These are phyloP conservation scores for Priceomyces carsonii DNA, from an alignment of 805 yeast species.

Conservation along the genomic window DNA sequence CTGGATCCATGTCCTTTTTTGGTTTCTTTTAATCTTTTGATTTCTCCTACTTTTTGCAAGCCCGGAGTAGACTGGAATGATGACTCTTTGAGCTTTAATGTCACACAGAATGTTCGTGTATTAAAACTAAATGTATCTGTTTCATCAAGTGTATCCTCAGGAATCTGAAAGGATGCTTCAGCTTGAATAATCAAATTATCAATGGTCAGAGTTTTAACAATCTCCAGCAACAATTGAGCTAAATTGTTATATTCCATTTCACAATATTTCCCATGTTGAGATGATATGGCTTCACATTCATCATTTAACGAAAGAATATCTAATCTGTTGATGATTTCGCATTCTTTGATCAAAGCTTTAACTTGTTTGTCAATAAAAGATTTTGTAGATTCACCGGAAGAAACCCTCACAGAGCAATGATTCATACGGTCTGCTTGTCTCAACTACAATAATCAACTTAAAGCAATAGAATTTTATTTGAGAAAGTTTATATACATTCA, in stretches of 20 bases:
- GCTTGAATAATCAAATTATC: conserved; percentile 4
- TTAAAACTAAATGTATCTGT: conserved; percentile 2
- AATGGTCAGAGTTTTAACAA: neutral
- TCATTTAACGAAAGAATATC: neutral
- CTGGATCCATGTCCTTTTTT: conserved; percentile 23
- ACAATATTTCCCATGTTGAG: no score
- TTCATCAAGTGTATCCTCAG: neutral
- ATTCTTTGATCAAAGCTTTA: neutral
- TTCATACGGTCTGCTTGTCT: no score
- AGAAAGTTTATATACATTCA: no score
- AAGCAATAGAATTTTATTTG: no score
- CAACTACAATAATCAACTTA: no score
- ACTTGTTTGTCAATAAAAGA: neutral
- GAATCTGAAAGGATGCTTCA: neutral
- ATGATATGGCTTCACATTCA: no score
- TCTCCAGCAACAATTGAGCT: neutral
- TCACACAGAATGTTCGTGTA: neutral
- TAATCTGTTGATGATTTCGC: neutral
- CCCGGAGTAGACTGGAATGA: conserved; percentile 7
- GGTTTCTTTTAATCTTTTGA: conserved; percentile 11
- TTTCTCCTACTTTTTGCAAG: conserved; percentile 1
- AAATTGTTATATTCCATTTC: no score
- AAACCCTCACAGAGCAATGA: neutral
- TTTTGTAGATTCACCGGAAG: neutral
- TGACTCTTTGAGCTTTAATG: conserved; percentile 5